Base-by-base conservation (phyloP, 495 filamentous ascomycete species). In the Bombardia bombarda region DNA sequence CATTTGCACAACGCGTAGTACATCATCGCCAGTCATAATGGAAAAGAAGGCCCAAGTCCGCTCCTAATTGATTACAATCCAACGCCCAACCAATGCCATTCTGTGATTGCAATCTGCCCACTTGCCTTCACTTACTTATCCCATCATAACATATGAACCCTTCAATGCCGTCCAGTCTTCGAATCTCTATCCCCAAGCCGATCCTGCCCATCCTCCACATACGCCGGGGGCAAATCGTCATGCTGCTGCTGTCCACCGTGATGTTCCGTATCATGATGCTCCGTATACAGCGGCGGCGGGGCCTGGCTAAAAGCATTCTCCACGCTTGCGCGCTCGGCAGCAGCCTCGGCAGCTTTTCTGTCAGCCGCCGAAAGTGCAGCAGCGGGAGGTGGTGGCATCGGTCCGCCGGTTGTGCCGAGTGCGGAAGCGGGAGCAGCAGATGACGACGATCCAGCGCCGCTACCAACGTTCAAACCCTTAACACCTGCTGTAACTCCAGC, bases 271-370 rank as follows among this genome's bases (percentile, higher is more conserved):
- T 50, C n/a, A n/a, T n/a, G n/a, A 24, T 51, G 45, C 12, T 50
- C 46, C 32, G 42, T 32, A 17, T 50, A 51, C 31, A 24, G 13
- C 50, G 51, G 38, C 43, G 43, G 0, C 45, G 46, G 2, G 34
- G 46, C 12, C n/a, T n/a, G n/a, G n/a, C n/a, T n/a, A n/a, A n/a
- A n/a, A n/a, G n/a, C n/a, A n/a, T n/a, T 35, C 18, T 21, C 17
- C 16, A 25, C 30, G 20, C 23, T 13, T 4, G 16, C 33, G 0
- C 43, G 22, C 30, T 58, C 55, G 2, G 55, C 51, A 8, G 54
- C 57, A 0, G 57, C 57, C 33, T 61, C 57, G 16, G 49, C 52
- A 1, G 49, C 55, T 34, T 61, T 61, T 6, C 48, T 55, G 1
- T 46, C 20, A 0, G 49, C 46, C 0, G 40, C 43, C 6, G 52